A percentile compares a stretch with the other conserved stretches of the same genome.
Conservation (phyloP, 371 early-diverging fungal species). For the Chytridiales sp. region DNA sequence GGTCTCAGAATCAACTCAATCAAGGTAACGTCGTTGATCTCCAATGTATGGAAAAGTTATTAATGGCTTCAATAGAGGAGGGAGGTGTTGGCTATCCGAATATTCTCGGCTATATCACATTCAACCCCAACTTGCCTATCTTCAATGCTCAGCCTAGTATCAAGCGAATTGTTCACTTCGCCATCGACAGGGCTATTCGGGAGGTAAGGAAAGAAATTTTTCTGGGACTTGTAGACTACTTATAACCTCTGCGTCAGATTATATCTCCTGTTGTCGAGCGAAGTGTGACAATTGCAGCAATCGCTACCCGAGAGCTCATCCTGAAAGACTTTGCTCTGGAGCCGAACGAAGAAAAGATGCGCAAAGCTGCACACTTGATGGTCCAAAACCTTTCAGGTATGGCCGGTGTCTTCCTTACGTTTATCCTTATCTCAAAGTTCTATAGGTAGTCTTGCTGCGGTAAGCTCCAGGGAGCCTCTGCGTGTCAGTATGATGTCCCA, state of each 20-base stretch:
- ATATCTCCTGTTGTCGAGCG: constrained; percentile 87
- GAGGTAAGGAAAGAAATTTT: constrained; percentile 48
- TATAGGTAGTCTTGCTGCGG: constrained; percentile 70
- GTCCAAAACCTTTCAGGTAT: constrained; percentile 72
- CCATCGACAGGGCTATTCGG: constrained; percentile 84
- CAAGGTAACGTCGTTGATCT: constrained; percentile 17
- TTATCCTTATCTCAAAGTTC: constrained; percentile 28
- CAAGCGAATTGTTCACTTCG: constrained; percentile 80
- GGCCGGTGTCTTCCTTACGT: constrained; percentile 33
- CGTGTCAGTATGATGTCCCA: constrained; percentile 80
- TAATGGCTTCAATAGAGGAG: constrained; percentile 27
- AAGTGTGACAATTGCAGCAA: constrained; percentile 86
- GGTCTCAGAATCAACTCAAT: too few species aligned
- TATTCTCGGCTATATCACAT: constrained; percentile 65
- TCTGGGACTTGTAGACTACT: neutral
- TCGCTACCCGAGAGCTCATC: constrained; percentile 86
- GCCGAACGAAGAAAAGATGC: constrained; percentile 87
- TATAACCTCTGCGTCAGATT: constrained; percentile 34
- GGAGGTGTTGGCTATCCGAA: constrained; percentile 49
- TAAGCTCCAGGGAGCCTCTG: constrained; percentile 92
- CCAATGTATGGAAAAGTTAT: neutral
- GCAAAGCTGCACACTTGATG: constrained; percentile 92
- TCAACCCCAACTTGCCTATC: constrained; percentile 67
- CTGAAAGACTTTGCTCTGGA: constrained; percentile 93
- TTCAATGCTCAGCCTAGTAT: constrained; percentile 77